Evolutionary conservation across 306 rosid species (phyloP).

Genomic region (Arachis stenosperma): DNA sequence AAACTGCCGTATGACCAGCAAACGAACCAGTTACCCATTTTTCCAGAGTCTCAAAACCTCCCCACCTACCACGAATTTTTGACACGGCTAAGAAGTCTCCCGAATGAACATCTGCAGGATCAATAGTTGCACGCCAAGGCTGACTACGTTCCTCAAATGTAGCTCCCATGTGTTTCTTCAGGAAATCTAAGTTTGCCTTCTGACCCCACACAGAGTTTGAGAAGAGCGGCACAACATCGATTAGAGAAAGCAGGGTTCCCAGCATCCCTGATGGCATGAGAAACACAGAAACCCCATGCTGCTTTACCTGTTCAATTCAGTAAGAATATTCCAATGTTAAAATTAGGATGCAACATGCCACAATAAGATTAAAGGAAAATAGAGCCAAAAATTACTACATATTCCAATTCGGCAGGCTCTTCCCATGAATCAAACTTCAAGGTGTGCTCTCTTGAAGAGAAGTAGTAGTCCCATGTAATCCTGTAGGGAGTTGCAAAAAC

Average conservation of each 20-base stretch:
- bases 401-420: constrained; percentile 86
- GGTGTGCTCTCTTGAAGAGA: constrained; percentile 72
- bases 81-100: constrained; percentile 89
- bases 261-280: constrained; percentile 98
- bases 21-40: constrained; percentile 94
- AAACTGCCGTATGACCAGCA: constrained; percentile 94
- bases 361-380: constrained; percentile 1
- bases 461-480: constrained; percentile 92
- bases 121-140: constrained; percentile 65
- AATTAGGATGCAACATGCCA: neutral
- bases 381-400: constrained; percentile 52
- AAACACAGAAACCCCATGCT: constrained; percentile 87
- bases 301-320: constrained; percentile 70
- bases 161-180: constrained; percentile 90
- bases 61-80: constrained; percentile 94
- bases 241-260: constrained; percentile 76
- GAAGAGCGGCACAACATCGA: constrained; percentile 80
- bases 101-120: constrained; percentile 79
- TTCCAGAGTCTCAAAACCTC: constrained; percentile 88
- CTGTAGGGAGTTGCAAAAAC: constrained; percentile 92
- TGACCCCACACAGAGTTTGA: constrained; percentile 88
- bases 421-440: constrained; percentile 83
- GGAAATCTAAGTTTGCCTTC: constrained; percentile 72
- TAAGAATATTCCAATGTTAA: constrained; percentile 14
- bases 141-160: constrained; percentile 67